phyloP scores from a whole-genome alignment of 176 grass and related monocot species.

The Cenchrus purpureus region DNA sequence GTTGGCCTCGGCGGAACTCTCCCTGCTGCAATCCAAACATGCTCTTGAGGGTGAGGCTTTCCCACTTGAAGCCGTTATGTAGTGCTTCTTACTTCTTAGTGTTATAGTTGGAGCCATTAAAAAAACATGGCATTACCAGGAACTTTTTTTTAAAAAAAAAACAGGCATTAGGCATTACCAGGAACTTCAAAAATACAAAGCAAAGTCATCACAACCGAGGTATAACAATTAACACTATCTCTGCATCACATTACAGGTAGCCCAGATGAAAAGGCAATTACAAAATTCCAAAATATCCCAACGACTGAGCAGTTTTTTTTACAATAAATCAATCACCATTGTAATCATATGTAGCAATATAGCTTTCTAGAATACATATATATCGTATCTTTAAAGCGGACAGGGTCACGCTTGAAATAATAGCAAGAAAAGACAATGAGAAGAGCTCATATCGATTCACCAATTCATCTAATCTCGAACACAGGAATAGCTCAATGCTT shows the following conservation, averaged over 20 bases:
- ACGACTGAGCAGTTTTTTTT: not conserved
- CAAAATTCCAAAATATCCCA: not conserved
- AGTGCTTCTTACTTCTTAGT: not conserved
- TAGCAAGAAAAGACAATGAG: not conserved
- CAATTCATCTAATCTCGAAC: slow-evolving; percentile 2
- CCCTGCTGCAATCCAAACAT: not conserved
- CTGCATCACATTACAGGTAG: not conserved
- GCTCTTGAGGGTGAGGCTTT: not conserved
- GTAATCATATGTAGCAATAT: slow-evolving; percentile 1
- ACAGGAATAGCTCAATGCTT: slow-evolving; percentile 40
- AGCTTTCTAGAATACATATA: slow-evolving; percentile 22
- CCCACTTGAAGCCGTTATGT: not conserved
- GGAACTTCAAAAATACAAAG: not conserved
- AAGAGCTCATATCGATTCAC: slow-evolving; percentile 25
- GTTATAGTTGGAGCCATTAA: not conserved
- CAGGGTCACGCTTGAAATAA: not conserved
- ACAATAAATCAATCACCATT: not conserved
- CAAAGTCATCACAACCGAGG: not conserved
- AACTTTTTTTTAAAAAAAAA: not conserved
- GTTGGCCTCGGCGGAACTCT: not conserved
- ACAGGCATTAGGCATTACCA: not conserved
- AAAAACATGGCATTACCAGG: not conserved
- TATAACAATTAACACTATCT: not conserved
- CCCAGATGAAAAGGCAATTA: not conserved
- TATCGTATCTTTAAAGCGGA: not conserved